Evolutionary conservation across 805 yeast species (phyloP).

Genomic region (Myxozyma nipponensis): DNA sequence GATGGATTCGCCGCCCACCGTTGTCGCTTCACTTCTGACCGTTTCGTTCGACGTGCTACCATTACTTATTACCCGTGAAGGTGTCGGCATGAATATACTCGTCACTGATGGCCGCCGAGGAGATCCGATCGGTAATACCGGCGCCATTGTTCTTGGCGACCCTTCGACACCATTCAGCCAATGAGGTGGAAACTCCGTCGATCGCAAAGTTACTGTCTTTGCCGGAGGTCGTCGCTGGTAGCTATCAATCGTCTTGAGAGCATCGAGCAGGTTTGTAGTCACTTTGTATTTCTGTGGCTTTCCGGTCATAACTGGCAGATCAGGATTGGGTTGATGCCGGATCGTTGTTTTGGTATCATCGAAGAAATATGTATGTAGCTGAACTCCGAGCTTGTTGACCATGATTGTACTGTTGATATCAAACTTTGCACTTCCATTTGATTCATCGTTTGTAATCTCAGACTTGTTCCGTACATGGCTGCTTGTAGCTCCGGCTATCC

Average conservation of each 20-base stretch:
- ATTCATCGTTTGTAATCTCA: neutral
- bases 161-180: constrained; percentile 27
- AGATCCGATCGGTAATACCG: constrained; percentile 15
- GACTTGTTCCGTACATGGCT: constrained; percentile 6
- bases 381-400: constrained; percentile 22
- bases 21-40: neutral
- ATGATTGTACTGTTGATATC: constrained; percentile 4
- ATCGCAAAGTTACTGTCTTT: constrained; percentile 1
- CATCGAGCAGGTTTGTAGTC: constrained; percentile 20
- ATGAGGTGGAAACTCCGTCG: constrained; percentile 22
- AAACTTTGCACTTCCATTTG: constrained; percentile 1
- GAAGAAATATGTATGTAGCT: constrained; percentile 26
- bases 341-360: constrained; percentile 24
- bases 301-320: neutral
- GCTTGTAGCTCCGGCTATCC: constrained; percentile 42
- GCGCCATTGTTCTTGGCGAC: constrained; percentile 25
- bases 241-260: constrained; percentile 20
- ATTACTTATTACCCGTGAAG: constrained; percentile 8
- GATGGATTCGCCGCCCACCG: neutral
- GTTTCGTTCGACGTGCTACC: neutral
- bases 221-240: constrained; percentile 9
- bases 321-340: constrained; percentile 12
- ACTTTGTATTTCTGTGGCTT: constrained; percentile 7
- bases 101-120: constrained; percentile 13
- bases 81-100: constrained; percentile 15